Percentiles rank a stretch among this genome's conserved stretches.
These are phyloP conservation scores for Juncus inflexus DNA, from an alignment of 176 grass and related monocot species.

Conservation along the genomic window DNA sequence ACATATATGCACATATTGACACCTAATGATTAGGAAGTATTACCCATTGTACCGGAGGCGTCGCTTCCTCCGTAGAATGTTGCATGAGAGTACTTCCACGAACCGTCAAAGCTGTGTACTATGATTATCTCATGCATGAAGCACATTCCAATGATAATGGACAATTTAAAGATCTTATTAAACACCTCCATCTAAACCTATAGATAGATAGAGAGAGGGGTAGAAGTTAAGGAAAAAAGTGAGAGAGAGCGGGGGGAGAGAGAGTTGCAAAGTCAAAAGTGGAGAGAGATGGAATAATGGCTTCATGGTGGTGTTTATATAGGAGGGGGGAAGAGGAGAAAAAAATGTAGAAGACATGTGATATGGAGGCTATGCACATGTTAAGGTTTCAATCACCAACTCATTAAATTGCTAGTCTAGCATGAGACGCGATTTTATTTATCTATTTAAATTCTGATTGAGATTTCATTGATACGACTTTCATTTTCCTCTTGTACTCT, in stretches of 20 bases:
- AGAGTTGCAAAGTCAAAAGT: not conserved
- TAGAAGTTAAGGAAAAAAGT: not conserved
- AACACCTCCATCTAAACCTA: slow-evolving; percentile 6
- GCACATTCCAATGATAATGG: not conserved
- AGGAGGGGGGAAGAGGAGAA: slow-evolving; percentile 6
- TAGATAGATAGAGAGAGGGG: not conserved
- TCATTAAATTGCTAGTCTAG: slow-evolving; percentile 13
- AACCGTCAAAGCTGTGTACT: slow-evolving; percentile 10
- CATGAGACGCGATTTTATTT: slow-evolving; percentile 9
- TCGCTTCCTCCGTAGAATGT: slow-evolving; percentile 48
- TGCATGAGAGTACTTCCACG: slow-evolving; percentile 8
- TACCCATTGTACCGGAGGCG: slow-evolving; percentile 47
- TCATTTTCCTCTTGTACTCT: slow-evolving; percentile 15
- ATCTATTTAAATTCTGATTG: slow-evolving; percentile 13
- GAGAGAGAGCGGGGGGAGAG: not conserved
- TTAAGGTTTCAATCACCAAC: slow-evolving; percentile 24
- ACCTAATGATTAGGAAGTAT: not conserved
- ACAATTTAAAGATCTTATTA: slow-evolving; percentile 20
- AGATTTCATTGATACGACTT: slow-evolving; percentile 24
- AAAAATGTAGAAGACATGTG: slow-evolving; percentile 10
- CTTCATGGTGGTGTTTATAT: slow-evolving; percentile 28
- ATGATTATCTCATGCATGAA: not conserved
- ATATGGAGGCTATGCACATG: slow-evolving; percentile 22
- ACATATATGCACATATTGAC: not conserved
- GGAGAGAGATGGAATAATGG: not conserved